Base-by-base conservation (phyloP, 177 flowering plant genomes). In the Vitis hybrid region DNA sequence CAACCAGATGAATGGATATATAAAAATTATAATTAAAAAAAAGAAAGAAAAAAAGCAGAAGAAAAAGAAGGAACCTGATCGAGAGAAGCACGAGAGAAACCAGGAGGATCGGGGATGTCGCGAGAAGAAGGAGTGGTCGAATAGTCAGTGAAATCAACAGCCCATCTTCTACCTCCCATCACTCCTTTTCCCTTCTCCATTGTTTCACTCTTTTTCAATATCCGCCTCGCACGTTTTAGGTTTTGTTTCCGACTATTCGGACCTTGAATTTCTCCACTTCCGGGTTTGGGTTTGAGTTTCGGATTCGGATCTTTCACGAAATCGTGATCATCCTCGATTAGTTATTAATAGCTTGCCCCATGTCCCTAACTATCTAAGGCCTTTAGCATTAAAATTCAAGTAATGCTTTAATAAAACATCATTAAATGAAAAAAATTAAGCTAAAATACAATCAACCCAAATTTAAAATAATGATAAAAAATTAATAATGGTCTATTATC, bases 161-260 rank as follows among this genome's bases (percentile, higher is more conserved):
- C 97, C 98, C 98, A 94, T 79, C 88, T 74, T 12, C 98, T 80
- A 30, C 87, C 89, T 1, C 75, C 75, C 84, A 85, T 81, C 14
- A 79, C 83, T 18, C 87, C 90, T 78, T 89, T 92, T 1, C 98
- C 95, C 68, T 87, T 91, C 78, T 94, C 98, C 98, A 94, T 94
- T 3, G 21, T 6, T 12, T 35, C 46, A 4, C 65, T 53, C 13
- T 27, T 67, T 27, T 10, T 10, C 30, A 14, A 15, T 21, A 13
- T 64, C 46, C 53, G 27, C 8, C n/a, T 2, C 10, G 6, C 51
- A 11, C 20, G 1, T 54, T 5, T 18, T 8, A 7, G 56, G 9
- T 54, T 8, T 30, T 18, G 18, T 17, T 57, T 15, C 70, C 41
- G 2, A 17, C 35, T 66, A 35, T 49, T 35, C 56, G 14, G 27